Evolutionary conservation across 176 grass and related monocot species (phyloP).

Genomic region (Chrysopogon serrulatus): DNA sequence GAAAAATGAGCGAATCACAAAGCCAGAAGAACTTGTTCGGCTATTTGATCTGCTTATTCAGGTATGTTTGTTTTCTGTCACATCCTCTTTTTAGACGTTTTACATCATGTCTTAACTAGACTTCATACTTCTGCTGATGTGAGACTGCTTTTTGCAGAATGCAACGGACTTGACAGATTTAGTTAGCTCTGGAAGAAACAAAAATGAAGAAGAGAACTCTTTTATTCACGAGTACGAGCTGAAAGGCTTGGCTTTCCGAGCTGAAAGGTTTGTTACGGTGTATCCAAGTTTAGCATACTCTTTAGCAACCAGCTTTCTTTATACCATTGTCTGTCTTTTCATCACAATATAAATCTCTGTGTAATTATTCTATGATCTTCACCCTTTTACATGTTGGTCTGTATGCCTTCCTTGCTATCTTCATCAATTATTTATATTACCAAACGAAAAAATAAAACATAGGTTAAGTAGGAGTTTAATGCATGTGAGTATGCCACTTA

Average conservation of each 20-base stretch:
- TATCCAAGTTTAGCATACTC: neutral
- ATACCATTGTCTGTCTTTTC: neutral
- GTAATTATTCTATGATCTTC: neutral
- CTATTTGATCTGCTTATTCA: conserved; percentile 93
- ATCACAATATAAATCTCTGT: neutral
- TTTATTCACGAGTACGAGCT: conserved; percentile 71
- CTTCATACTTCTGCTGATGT: conserved; percentile 24
- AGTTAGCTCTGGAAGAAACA: conserved; percentile 94
- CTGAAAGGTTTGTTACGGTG: conserved; percentile 60
- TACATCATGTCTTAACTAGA: conserved; percentile 8
- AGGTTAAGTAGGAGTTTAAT: neutral
- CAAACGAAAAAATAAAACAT: neutral
- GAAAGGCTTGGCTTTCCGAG: conserved; percentile 74
- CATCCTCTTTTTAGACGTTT: neutral
- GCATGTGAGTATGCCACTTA: neutral
- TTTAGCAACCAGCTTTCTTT: neutral
- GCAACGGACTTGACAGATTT: conserved; percentile 84
- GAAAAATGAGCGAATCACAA: conserved; percentile 88
- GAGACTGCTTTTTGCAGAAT: conserved; percentile 60
- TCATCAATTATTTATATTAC: neutral
- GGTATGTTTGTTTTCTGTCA: conserved; percentile 35
- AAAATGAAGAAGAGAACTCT: conserved; percentile 69
- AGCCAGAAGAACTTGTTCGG: conserved; percentile 98
- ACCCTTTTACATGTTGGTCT: neutral
- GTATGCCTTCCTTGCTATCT: neutral